Evolutionary conservation across 2,329 filamentous ascomycete genomes (phyloP), one percentile per base, ranked within the genome.

Genomic region (Shiraia sp.): DNA sequence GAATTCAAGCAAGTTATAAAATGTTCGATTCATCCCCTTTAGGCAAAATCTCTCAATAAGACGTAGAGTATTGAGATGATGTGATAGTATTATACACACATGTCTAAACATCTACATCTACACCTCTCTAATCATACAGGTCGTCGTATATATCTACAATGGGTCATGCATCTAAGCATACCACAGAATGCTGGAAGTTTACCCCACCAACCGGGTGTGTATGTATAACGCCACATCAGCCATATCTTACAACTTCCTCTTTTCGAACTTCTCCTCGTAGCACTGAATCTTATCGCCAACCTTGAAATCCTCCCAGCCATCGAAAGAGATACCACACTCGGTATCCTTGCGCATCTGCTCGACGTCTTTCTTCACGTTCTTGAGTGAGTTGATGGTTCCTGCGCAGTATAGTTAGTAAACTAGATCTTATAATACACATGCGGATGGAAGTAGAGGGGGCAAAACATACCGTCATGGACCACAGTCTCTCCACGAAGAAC

Each of bases 251-350:
- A 78, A 57, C 42, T 48, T 74, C 59, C 89, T 79, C 76, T 87
- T 87, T 72, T 93, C 88, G 41, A 71, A 72, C 13, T 84, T 79
- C 70, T 91, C 87, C 63, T 96, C 89, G 61, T 91, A 95, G 24
- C 84, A 85, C 74, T 97, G 93, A 48, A 99, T 80, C 67, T 86
- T 81, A 71, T 99, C 93, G 19, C 92, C 93, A 10, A 83, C 76
- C 61, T 85, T 69, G 65, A 97, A 87, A 15, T 83, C 87, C 33
- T 86, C 78, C 83, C 90, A 99, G 23, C 77, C 79, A 3, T 86
- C 83, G 60, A 99, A 92, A 37, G 82, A 84, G 54, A 99, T 85
- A 53, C 93, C 93, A 60, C 93, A 99, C 71, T 99, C 93, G n/a
- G 80, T 82, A 44, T 90, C 91, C 72, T 95, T 97, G 59, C 83